Evolutionary conservation across 2,329 filamentous ascomycete species (phyloP), one percentile per base, ranked within the genome.

Genomic region (Colletotrichum sp.): DNA sequence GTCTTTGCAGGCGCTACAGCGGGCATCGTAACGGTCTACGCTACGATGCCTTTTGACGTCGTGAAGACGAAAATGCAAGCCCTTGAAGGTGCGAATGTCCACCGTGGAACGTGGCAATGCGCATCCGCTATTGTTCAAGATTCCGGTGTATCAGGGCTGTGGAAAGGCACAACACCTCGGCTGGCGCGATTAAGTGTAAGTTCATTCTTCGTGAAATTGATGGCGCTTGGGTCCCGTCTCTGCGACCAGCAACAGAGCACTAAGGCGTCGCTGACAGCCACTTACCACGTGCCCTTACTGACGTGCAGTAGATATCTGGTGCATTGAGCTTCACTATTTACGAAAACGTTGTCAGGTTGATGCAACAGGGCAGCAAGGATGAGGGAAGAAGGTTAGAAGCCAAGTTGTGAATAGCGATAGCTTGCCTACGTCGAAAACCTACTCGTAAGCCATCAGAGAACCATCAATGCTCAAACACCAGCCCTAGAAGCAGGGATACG

Each of bases 51-150:
- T 15, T 78, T 80, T 34, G 79, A 80, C 60, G 79, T 78, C 18
- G 78, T 79, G 43, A 81, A 80, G 77, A 80, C 80, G 4, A 52
- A 77, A 12, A 76, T 80, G 75, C 79, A 80, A 56, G 52, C 52
- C 16, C 52, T 56, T 56, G 22, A 27, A 27, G 52, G 52, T 13
- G 52, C 52, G 7, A 27, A 27, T 52, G 72, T 61, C n/a, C 52
- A 68, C 16, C 30, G 61, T 8, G 66, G 58, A 9, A 72, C 58
- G 5, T 36, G 18, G 64, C 48, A 32, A 7, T 77, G 65, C 34
- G 32, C 68, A 16, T 9, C 52, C 10, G 39, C 52, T 22, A 22
- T 66, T 2, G 58, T 68, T 13, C 43, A 28, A 16, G 48, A 69
- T 22, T 30, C 16, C 3, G 55, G 60, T 3, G 6, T 72, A 8